Conservation (phyloP, 2,329 filamentous ascomycete species). For the Hymenoscyphus occultus region DNA sequence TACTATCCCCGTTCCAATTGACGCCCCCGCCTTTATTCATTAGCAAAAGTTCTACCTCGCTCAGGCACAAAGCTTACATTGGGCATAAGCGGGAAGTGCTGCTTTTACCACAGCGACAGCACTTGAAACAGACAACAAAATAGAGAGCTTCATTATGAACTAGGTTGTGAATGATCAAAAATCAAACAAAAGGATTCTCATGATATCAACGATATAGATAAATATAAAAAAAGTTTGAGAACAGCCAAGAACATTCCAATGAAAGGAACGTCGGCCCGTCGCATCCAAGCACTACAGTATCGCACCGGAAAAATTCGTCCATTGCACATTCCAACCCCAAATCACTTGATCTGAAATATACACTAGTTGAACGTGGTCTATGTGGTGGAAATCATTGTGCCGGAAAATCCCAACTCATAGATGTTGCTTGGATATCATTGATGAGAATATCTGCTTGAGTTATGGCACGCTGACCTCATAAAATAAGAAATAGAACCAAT, state of each 20-base stretch:
- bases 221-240: not conserved
- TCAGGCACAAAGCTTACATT: conserved; percentile 12
- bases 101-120: conserved; percentile 10
- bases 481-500: not conserved
- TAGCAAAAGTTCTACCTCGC: not conserved
- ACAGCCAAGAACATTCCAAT: not conserved
- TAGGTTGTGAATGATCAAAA: not conserved
- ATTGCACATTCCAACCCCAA: not conserved
- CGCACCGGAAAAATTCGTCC: not conserved
- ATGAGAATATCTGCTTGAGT: not conserved
- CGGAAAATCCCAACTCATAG: not conserved
- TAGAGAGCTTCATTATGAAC: conserved; percentile 18
- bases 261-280: not conserved
- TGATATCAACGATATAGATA: not conserved
- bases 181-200: not conserved
- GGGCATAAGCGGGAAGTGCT: conserved; percentile 14
- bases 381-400: not conserved
- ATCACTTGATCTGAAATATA: not conserved
- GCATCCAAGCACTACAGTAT: not conserved
- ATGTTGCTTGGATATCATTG: not conserved
- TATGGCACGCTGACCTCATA: too few relatives aligned
- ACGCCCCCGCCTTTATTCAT: conserved; percentile 17
- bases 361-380: not conserved
- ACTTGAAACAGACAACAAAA: conserved; percentile 8
- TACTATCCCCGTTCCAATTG: conserved; percentile 17